A percentile compares a stretch with the other conserved stretches of the same genome.
Conservation (phyloP, 2,329 filamentous ascomycete genomes). For the Arthrobotrys pseudoclavata region DNA sequence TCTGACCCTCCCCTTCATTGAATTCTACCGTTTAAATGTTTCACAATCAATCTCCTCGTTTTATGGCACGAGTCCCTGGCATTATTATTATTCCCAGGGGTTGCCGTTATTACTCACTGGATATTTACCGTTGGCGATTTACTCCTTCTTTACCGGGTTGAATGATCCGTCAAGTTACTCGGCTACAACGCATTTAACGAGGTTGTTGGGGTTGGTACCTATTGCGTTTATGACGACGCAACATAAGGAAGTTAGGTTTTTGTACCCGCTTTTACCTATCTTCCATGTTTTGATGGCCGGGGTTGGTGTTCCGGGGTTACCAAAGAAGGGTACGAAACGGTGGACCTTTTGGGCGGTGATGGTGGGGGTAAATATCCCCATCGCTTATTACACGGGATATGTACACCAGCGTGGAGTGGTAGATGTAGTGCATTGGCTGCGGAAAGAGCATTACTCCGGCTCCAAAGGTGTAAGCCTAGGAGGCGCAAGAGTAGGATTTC, state of each 20-base stretch:
- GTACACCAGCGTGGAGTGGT: slow-evolving; percentile 86
- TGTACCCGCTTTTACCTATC: slow-evolving; percentile 90
- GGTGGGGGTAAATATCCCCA: slow-evolving; percentile 76
- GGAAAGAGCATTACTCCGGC: slow-evolving; percentile 69
- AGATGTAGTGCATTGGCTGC: slow-evolving; percentile 79
- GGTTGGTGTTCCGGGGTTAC: slow-evolving; percentile 63
- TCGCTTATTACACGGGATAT: slow-evolving; percentile 80
- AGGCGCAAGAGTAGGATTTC: slow-evolving; percentile 75
- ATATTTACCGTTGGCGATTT: slow-evolving; percentile 79
- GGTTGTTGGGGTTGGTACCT: slow-evolving; percentile 27
- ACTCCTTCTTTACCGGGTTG: slow-evolving; percentile 69
- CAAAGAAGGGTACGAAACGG: slow-evolving; percentile 48
- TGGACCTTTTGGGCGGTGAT: slow-evolving; percentile 59
- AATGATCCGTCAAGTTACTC: slow-evolving; percentile 65
- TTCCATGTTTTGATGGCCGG: slow-evolving; percentile 84
- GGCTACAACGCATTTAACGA: slow-evolving; percentile 8
- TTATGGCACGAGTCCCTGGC: slow-evolving; percentile 89
- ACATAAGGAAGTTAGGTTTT: slow-evolving; percentile 97
- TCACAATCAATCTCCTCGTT: slow-evolving; percentile 88
- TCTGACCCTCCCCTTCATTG: slow-evolving; percentile 90
- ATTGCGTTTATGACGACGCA: slow-evolving; percentile 72
- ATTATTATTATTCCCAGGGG: slow-evolving; percentile 94
- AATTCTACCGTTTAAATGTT: slow-evolving; percentile 92
- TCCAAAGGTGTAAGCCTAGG: not conserved
- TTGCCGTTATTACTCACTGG: slow-evolving; percentile 88